Evolutionary conservation across 129 eudicot genomes (phyloP), one percentile per base, ranked within the genome.

Genomic region (Dittrichia graveolens): DNA sequence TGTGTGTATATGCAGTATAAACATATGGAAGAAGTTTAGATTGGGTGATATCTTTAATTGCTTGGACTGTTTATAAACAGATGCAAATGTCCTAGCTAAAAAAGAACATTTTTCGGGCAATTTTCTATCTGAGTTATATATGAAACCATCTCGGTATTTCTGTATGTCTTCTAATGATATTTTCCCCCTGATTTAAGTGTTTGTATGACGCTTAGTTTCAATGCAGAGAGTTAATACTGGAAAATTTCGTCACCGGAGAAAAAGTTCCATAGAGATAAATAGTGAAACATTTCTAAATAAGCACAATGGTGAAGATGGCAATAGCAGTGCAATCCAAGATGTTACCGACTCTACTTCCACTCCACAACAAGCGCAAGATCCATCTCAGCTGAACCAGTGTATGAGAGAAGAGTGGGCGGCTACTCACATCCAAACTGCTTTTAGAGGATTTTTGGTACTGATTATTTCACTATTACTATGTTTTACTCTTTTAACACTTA

Each of bases 371-470:
- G 78, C 73, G 72, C 86, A 54, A 14, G 68, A 75, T 68, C 80
- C 83, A 15, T 77, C 83, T 77, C 82, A 79, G 34, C 16, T 77
- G 75, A 82, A 89, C 35, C 84, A 82, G 39, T 71, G 59, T 53
- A 81, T 37, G 83, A 85, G 81, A 78, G 88, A 87, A 82, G 91
- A 85, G 69, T 80, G 89, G 96, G 96, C 98, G 13, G 98, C 92
- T 31, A 92, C 71, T 50, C 77, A 74, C 77, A 92, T 92, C 37
- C 98, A 92, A 80, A 92, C 95, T 53, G 89, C 96, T 57, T 92
- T 92, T 74, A 83, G 98, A 60, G 98, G 98, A 79, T 85, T 89
- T 83, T 78, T 92, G 98, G 98, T 92, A 92, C 53, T 16, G 10
- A 46, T 16, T 52, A 40, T 52, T 38, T 40, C 43, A 55, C 34